Evolutionary conservation across 805 yeast genomes (phyloP).

Genomic region (Maudiozyma serrabonitensis): DNA sequence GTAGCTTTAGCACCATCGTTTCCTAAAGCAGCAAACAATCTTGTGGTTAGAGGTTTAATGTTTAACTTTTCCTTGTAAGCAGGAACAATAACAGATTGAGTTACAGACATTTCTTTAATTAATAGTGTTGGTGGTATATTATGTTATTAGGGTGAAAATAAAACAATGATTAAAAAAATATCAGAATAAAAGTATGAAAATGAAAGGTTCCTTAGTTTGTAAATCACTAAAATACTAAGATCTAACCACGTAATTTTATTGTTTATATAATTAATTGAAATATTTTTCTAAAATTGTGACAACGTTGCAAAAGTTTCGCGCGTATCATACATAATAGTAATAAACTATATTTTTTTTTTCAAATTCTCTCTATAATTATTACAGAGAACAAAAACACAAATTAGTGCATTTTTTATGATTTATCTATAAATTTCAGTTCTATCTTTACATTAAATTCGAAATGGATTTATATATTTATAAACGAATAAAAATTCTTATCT

Average conservation of each 20-base stretch:
- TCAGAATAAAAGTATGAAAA: background rate
- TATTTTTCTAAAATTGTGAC: background rate
- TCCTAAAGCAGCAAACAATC: conserved; percentile 41
- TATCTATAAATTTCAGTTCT: too few species aligned
- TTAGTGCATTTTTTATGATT: too few species aligned
- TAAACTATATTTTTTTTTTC: background rate
- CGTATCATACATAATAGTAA: background rate
- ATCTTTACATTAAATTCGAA: too few species aligned
- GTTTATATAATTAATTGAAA: background rate
- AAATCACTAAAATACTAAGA: background rate
- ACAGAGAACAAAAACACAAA: background rate
- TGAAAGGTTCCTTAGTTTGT: background rate
- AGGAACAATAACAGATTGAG: conserved; percentile 38
- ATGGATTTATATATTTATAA: too few species aligned
- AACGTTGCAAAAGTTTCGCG: background rate
- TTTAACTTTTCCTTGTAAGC: conserved; percentile 43
- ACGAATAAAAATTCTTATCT: too few species aligned
- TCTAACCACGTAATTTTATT: background rate
- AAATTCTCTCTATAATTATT: background rate
- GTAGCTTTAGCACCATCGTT: conserved; percentile 33
- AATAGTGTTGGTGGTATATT: background rate
- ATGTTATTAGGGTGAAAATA: background rate
- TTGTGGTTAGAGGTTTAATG: conserved; percentile 39
- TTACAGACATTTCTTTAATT: conserved; percentile 26
- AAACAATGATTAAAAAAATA: too few species aligned